Evolutionary conservation across 805 yeast species (phyloP), one percentile per base, ranked within the genome.

Genomic region (Maudiozyma turicensis): DNA sequence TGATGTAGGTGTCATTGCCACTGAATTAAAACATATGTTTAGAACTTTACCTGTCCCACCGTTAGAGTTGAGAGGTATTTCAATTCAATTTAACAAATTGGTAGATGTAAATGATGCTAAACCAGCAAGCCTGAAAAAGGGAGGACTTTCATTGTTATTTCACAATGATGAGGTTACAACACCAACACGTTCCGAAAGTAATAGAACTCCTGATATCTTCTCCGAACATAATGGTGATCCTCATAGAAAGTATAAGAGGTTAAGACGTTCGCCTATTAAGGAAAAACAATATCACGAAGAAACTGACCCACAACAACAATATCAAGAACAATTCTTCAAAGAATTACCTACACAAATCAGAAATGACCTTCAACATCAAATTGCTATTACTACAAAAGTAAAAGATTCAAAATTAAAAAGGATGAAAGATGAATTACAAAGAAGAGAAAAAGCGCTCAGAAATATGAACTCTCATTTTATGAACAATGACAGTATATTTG

Each of bases 61-160:
- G 0, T 59, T 61, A 11, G 95, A 87, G 37, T 35, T 90, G 8
- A 68, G 97, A 45, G 97, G 97, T 0, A 66, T 91, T 3, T 83
- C 95, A 0, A 70, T 91, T 1, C 84, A 81, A 30, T 72, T 88
- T 67, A 73, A 75, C 7, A 79, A 78, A 54, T 69, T 90, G 35
- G 70, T 70, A n/a, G 73, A 70, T 47, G 67, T 66, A 6, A 60
- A 52, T 6, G 44, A 30, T 31, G 3, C 32, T 11, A 20, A 9
- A 13, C 3, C 11, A n/a, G 3, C 42, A n/a, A 28, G 20, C 13
- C 26, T 11, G 13, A 38, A 38, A 28, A 11, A 3, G 26, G 40
- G 40, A 4, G 40, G 40, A 1, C 29, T 38, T 11, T 38, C 40
- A 14, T 13, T 35, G 8, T 35, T 35, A 13, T 35, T 35, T 35